phyloP scores from a whole-genome alignment of 1,284 basidiomycete species.

The Malassezia japonica region DNA sequence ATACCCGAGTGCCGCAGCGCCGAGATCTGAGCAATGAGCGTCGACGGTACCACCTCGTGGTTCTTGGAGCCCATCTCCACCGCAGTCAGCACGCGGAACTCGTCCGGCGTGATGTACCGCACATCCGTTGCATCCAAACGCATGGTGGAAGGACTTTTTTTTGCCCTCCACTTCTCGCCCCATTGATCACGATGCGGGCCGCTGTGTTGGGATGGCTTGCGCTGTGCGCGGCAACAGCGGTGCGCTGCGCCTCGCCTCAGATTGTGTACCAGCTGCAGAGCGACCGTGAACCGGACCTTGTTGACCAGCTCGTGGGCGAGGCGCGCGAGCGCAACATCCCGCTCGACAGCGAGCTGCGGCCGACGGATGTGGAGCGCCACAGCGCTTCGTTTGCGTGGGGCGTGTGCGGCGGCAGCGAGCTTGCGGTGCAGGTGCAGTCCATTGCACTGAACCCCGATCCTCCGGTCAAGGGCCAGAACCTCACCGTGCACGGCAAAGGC shows the following conservation, averaged over 20 bases:
- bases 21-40: conserved; percentile 81
- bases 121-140: conserved; percentile 90
- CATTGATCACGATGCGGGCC: too few relatives aligned
- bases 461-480: conserved; percentile 40
- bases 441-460: conserved; percentile 40
- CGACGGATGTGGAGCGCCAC: neutral
- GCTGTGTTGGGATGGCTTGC: neutral
- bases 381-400: conserved; percentile 33
- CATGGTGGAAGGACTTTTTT: conserved; percentile 52
- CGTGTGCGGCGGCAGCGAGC: conserved; percentile 28
- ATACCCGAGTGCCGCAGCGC: conserved; percentile 81
- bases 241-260: neutral
- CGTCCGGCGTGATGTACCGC: conserved; percentile 80
- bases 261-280: neutral
- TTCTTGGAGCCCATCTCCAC: conserved; percentile 98
- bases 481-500: conserved; percentile 39
- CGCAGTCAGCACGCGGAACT: conserved; percentile 86
- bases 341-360: conserved; percentile 2
- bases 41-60: conserved; percentile 84
- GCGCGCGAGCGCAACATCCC: conserved; percentile 4
- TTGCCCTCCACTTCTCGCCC: neutral
- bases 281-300: conserved; percentile 2
- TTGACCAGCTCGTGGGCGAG: conserved; percentile 3
- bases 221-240: neutral
- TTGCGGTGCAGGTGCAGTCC: conserved; percentile 28